Evolutionary conservation across 2,329 filamentous ascomycete species (phyloP), one percentile per base, ranked within the genome.

Genomic region (Orbilia brochopaga): DNA sequence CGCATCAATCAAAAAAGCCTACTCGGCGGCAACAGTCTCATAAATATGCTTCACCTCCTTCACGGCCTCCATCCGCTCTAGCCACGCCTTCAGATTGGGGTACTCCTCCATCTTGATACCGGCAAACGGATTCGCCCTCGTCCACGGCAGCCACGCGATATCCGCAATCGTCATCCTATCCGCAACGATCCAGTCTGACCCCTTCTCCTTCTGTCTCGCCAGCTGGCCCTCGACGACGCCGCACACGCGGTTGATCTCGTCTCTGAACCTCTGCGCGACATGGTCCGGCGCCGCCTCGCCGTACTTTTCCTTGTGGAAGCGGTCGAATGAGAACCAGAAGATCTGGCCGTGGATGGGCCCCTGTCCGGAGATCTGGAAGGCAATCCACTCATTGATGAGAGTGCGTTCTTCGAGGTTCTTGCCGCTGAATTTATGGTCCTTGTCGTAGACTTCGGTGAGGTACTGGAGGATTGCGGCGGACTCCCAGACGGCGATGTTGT

Each of bases 381-480:
- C 81, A 81, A 77, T 78, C 80, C 74, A 81, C 81, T 62, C 75
- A 32, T 72, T 72, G 55, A 72, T 65, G 1, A 51, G 17, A 0
- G 79, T 75, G 77, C 80, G 76, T 78, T 73, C 63, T 53, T 74
- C 50, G 24, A 80, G 73, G 67, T 81, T 55, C 21, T 54, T 66
- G 48, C 61, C 61, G 24, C 50, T 66, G 56, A 51, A 66, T 62
- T 78, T 81, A 40, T 79, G 74, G 6, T 80, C 75, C 40, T 75
- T 80, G 76, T 84, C 82, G 77, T 84, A 84, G 10, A 74, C 77
- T 30, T 81, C 79, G 61, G 81, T 74, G 21, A 84, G 75, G 65
- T 84, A 85, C 66, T 82, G 79, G 65, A 85, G 75, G 75, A 84
- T 83, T 10, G 83, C 83, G 23, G 81, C 82, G 15, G 80, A 82